A percentile compares a stretch with the other conserved stretches of the same genome.
phyloP scores from a whole-genome alignment of 2,329 filamentous ascomycete species.

The Fusarium ramigenum region DNA sequence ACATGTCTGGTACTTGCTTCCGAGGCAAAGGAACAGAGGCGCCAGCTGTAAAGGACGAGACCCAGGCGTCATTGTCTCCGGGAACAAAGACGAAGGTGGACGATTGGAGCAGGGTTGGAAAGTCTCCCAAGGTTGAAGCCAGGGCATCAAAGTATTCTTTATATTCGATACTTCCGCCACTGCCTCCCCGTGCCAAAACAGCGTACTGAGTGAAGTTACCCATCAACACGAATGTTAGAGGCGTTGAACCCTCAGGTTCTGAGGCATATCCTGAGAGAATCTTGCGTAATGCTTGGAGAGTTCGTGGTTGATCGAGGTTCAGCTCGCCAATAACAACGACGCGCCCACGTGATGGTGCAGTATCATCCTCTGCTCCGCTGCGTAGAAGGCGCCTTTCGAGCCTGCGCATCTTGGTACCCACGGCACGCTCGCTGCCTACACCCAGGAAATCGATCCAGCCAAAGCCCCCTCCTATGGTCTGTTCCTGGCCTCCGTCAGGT shows the following conservation, averaged over 20 bases:
- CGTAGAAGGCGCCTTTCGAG: slow-evolving; percentile 75
- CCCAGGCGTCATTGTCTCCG: slow-evolving; percentile 98
- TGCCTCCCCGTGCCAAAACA: slow-evolving; percentile 73
- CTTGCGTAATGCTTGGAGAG: slow-evolving; percentile 81
- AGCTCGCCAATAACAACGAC: slow-evolving; percentile 86
- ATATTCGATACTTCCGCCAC: slow-evolving; percentile 89
- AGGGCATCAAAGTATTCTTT: slow-evolving; percentile 95
- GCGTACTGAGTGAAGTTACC: slow-evolving; percentile 82
- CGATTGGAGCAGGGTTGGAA: slow-evolving; percentile 78
- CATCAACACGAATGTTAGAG: slow-evolving; percentile 82
- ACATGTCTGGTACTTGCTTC: slow-evolving; percentile 82
- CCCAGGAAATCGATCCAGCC: slow-evolving; percentile 98
- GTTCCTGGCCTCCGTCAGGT: slow-evolving; percentile 64
- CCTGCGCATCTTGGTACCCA: slow-evolving; percentile 82
- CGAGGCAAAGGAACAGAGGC: slow-evolving; percentile 75
- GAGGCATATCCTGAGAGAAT: slow-evolving; percentile 79
- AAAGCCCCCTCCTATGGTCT: slow-evolving; percentile 81
- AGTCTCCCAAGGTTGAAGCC: slow-evolving; percentile 83
- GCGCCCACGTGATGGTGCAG: slow-evolving; percentile 56
- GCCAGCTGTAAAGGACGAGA: slow-evolving; percentile 82
- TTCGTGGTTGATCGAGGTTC: slow-evolving; percentile 85
- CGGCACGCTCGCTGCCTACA: slow-evolving; percentile 86
- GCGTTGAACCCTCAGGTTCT: slow-evolving; percentile 70
- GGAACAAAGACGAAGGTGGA: slow-evolving; percentile 93
- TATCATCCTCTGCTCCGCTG: slow-evolving; percentile 47